A percentile compares a stretch with the other conserved stretches of the same genome.
Conservation (phyloP, 495 filamentous ascomycete genomes). For the Xylaria scruposa region DNA sequence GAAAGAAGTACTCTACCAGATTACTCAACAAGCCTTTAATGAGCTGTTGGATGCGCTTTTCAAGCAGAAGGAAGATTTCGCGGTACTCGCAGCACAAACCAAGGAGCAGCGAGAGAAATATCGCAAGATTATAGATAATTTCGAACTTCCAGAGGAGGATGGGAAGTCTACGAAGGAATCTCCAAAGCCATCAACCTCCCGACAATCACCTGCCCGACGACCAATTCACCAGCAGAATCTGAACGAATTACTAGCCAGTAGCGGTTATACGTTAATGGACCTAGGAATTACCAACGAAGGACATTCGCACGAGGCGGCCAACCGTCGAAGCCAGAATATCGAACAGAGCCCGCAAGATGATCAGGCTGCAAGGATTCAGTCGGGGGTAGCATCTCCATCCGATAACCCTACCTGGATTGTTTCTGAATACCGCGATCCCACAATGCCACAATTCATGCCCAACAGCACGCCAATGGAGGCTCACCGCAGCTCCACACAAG, state of each 20-base stretch:
- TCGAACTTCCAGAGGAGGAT: constrained; percentile 54
- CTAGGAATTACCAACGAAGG: constrained; percentile 37
- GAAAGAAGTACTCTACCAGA: constrained; percentile 88
- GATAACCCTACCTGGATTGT: not conserved
- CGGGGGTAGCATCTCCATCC: not conserved
- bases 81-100: constrained; percentile 70
- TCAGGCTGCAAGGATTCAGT: not conserved
- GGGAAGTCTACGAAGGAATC: constrained; percentile 29
- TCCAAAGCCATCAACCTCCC: constrained; percentile 20
- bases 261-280: constrained; percentile 55
- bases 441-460: constrained; percentile 73
- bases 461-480: constrained; percentile 41
- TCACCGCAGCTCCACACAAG: constrained; percentile 29
- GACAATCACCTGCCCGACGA: constrained; percentile 28
- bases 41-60: constrained; percentile 89
- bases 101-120: constrained; percentile 65
- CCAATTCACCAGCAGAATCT: constrained; percentile 46
- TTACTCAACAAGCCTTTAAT: constrained; percentile 89
- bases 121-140: constrained; percentile 52
- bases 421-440: constrained; percentile 61
- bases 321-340: not conserved
- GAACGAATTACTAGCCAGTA: constrained; percentile 55
- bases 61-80: constrained; percentile 76
- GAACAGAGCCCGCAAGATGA: not conserved
- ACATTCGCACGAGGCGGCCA: not conserved